These are phyloP conservation scores for Periconia sp. DNA, from an alignment of 2,329 filamentous ascomycete species.

Conservation along the genomic window DNA sequence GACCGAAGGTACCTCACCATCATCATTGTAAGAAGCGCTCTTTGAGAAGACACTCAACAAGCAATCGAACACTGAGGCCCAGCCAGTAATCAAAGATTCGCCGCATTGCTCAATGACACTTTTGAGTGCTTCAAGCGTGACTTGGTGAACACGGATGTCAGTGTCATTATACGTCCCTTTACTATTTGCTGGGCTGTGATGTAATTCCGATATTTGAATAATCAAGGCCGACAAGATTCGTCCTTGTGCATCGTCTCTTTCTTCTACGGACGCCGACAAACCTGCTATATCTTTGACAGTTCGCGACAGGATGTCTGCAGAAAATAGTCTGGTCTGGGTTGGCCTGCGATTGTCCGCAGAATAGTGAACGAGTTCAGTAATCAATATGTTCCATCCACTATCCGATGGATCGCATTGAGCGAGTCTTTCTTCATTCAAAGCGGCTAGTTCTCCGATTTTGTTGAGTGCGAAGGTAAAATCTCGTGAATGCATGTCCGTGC, in stretches of 20 bases:
- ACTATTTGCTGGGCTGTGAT: conserved; percentile 53
- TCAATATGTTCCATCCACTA: conserved; percentile 76
- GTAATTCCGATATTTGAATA: conserved; percentile 62
- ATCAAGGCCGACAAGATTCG: conserved; percentile 69
- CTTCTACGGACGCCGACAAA: conserved; percentile 53
- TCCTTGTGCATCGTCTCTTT: conserved; percentile 62
- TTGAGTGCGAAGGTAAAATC: conserved; percentile 53
- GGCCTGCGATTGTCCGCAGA: conserved; percentile 43
- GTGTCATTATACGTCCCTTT: conserved; percentile 63
- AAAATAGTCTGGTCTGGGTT: conserved; percentile 49
- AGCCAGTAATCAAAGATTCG: conserved; percentile 78
- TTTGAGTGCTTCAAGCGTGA: conserved; percentile 77
- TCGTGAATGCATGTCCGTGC: conserved; percentile 42
- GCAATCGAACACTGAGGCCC: conserved; percentile 83
- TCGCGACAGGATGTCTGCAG: conserved; percentile 53
- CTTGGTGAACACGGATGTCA: conserved; percentile 78
- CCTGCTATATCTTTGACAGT: conserved; percentile 51
- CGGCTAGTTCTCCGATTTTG: conserved; percentile 50
- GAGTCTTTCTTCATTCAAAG: conserved; percentile 60
- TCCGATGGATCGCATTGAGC: conserved; percentile 65
- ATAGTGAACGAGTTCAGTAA: conserved; percentile 55
- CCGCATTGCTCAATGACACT: conserved; percentile 85
- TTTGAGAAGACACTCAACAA: conserved; percentile 74
- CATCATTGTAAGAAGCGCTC: not conserved
- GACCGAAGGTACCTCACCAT: not conserved